phyloP scores from a whole-genome alignment of 768 basidiomycete genomes.

The Tricholoma sp. region DNA sequence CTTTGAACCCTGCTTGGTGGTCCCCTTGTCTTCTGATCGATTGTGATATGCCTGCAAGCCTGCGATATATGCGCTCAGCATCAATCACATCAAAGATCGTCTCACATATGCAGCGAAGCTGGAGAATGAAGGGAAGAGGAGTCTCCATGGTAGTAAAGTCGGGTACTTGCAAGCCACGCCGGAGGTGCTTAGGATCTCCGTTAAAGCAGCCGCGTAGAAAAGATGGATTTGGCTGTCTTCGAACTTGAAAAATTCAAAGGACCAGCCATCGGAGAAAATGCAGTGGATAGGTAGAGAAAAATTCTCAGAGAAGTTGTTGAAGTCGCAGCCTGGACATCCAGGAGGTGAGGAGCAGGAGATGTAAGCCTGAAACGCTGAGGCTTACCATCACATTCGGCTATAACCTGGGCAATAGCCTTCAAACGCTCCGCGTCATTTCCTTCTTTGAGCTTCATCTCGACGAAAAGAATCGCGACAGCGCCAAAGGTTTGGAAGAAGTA shows the following conservation, averaged over 20 bases:
- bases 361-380: not conserved
- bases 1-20: not conserved
- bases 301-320: not conserved
- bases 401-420: conserved; percentile 5
- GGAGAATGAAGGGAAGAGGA: not conserved
- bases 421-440: conserved; percentile 11
- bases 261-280: not conserved
- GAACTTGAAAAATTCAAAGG: not conserved
- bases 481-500: conserved; percentile 18
- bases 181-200: not conserved
- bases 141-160: not conserved
- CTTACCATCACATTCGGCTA: conserved; percentile 17
- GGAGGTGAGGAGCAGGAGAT: not conserved
- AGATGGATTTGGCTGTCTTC: not conserved
- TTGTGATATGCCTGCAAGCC: not conserved
- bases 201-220: not conserved
- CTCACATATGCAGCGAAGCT: not conserved
- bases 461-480: conserved; percentile 12
- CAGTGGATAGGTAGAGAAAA: not conserved
- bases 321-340: not conserved
- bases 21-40: not conserved
- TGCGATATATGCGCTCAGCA: not conserved
- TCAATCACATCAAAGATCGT: not conserved
- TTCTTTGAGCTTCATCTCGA: conserved; percentile 16
- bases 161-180: not conserved